These are phyloP conservation scores for Neophaeococcomyces aloes DNA, from an alignment of 2,329 filamentous ascomycete species.

Conservation along the genomic window DNA sequence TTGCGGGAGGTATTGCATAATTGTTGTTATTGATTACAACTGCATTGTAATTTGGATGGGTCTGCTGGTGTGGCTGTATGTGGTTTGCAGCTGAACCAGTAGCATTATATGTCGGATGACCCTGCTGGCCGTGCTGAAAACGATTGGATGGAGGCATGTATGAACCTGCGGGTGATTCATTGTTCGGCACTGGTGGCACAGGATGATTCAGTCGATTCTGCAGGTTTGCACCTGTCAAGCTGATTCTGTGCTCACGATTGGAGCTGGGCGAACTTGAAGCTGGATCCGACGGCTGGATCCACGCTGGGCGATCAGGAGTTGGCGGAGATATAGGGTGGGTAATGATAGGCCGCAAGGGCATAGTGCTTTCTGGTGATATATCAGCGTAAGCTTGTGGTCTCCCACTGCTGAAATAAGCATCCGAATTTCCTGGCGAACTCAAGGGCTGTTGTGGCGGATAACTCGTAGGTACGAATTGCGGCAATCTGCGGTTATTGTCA, in stretches of 20 bases:
- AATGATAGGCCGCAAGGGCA: neutral
- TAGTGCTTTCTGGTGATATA: neutral
- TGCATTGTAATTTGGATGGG: neutral
- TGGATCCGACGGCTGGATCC: conserved; percentile 5
- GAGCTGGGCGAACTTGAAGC: neutral
- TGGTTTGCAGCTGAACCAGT: neutral
- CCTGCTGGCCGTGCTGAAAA: neutral
- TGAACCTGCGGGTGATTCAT: conserved; percentile 2
- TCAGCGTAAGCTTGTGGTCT: conserved; percentile 15
- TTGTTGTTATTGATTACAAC: neutral
- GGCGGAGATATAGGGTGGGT: conserved; percentile 10
- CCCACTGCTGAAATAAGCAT: conserved; percentile 7
- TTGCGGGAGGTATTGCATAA: neutral
- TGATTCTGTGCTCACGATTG: conserved; percentile 12
- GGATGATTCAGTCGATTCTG: conserved; percentile 26
- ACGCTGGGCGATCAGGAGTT: conserved; percentile 6
- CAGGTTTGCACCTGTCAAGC: conserved; percentile 23
- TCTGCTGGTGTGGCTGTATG: neutral
- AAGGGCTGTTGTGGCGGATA: neutral
- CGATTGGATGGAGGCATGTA: neutral
- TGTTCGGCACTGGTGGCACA: conserved; percentile 19
- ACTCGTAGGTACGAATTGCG: neutral
- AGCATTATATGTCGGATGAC: neutral
- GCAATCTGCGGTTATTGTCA: neutral
- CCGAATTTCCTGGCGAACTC: neutral